Conservation (phyloP, 345 rosid species). For the Populus euphratica region DNA sequence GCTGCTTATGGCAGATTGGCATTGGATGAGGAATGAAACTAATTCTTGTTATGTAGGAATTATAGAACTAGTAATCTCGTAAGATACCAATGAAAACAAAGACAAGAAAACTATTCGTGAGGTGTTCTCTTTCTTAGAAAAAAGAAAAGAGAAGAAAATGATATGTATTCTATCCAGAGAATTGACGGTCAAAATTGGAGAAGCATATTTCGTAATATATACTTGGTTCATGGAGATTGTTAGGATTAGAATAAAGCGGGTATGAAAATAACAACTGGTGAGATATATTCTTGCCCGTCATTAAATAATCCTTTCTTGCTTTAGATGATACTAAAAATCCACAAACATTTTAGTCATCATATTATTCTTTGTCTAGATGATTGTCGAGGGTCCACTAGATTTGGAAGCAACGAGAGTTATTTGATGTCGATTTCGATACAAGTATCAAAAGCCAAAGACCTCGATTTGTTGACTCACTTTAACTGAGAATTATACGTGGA, state of each 20-base stretch:
- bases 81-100: too few relatives aligned
- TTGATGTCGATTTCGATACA: conserved; percentile 6
- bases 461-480: conserved; percentile 21
- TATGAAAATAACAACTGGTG: conserved; percentile 18
- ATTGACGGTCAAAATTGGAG: conserved; percentile 22
- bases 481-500: conserved; percentile 22
- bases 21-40: background rate
- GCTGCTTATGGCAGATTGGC: background rate
- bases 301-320: conserved; percentile 23
- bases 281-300: conserved; percentile 30
- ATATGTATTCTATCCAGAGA: background rate
- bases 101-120: too few relatives aligned
- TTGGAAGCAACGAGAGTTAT: conserved; percentile 32
- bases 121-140: too few relatives aligned
- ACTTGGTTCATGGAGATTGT: background rate
- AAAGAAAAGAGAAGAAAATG: background rate
- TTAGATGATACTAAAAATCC: conserved; percentile 35
- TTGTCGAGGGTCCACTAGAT: conserved; percentile 32
- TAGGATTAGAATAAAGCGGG: conserved; percentile 30
- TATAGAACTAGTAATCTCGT: background rate
- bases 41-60: too few relatives aligned
- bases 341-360: conserved; percentile 17
- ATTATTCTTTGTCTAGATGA: conserved; percentile 30
- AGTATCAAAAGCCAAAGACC: conserved; percentile 2
- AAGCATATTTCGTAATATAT: conserved; percentile 18